Percentiles rank a stretch among this genome's conserved stretches.
phyloP scores from a whole-genome alignment of 768 basidiomycete species.

The Strobilomyces dryophilus region DNA sequence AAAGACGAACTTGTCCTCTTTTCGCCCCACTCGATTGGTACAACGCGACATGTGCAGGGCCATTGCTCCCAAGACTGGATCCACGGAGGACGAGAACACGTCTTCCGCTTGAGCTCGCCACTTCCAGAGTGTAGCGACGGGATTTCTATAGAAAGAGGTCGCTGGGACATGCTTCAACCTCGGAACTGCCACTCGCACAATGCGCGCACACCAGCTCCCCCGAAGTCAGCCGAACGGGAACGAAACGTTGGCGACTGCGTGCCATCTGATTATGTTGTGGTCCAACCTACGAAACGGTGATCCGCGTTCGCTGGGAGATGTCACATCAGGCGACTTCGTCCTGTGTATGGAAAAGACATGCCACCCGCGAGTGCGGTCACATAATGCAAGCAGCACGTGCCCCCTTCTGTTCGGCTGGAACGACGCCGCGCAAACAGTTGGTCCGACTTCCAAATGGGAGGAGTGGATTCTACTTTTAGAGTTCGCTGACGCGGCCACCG shows the following conservation, averaged over 20 bases:
- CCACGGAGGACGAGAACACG: neutral
- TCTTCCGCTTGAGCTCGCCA: neutral
- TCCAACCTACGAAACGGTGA: neutral
- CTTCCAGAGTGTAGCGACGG: neutral
- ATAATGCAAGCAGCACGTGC: neutral
- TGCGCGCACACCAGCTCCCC: neutral
- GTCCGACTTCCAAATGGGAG: constrained; percentile 9
- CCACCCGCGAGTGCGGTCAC: neutral
- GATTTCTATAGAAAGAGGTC: neutral
- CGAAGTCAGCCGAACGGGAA: neutral
- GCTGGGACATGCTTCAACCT: neutral
- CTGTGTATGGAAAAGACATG: neutral
- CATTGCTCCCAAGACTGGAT: neutral
- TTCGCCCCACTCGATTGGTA: neutral
- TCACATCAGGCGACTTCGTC: neutral
- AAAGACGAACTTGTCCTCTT: neutral
- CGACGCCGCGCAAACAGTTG: neutral
- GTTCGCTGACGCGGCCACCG: constrained; percentile 1
- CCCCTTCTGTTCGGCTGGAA: neutral
- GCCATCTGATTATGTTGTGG: constrained; percentile 3
- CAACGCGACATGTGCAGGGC: neutral
- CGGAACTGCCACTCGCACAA: neutral
- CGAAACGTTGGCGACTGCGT: neutral
- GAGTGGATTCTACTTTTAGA: neutral
- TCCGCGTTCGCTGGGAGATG: neutral